Percentiles rank a stretch among this genome's conserved stretches.
Evolutionary conservation across 1,284 basidiomycete species (phyloP).

Genomic region (Rhodotorula sp.): DNA sequence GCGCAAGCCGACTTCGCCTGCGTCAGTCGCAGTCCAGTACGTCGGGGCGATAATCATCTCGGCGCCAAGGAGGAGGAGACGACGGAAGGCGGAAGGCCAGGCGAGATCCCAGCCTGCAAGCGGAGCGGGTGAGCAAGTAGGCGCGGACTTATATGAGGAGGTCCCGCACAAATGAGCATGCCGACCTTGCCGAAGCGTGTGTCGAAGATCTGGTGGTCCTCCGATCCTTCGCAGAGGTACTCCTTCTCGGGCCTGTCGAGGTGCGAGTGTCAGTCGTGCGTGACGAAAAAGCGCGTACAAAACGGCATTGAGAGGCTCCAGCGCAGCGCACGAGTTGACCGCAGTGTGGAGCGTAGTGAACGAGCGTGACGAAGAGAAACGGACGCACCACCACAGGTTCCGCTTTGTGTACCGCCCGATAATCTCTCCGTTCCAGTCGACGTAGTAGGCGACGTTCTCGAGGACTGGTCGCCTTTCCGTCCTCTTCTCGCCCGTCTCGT

Average conservation of each 20-base stretch:
- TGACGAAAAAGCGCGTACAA: not conserved
- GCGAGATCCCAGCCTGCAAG: constrained; percentile 40
- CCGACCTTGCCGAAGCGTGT: constrained; percentile 38
- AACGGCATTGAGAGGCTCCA: no score
- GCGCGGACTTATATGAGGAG: not conserved
- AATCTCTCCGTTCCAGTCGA: constrained; percentile 36
- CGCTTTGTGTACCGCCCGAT: constrained; percentile 39
- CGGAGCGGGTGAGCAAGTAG: no score
- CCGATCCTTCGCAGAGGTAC: constrained; percentile 37
- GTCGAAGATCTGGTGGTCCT: constrained; percentile 41
- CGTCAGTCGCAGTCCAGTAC: constrained; percentile 31
- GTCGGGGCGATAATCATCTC: constrained; percentile 25
- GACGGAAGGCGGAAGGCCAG: constrained; percentile 39
- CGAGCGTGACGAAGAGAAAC: not conserved
- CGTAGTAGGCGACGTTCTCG: constrained; percentile 40
- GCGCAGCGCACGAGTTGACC: no score
- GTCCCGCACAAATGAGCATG: constrained; percentile 37
- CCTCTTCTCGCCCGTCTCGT: constrained; percentile 21
- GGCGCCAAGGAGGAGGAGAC: constrained; percentile 31
- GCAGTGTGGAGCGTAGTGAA: not conserved
- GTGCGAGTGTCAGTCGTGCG: not conserved
- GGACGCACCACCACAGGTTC: constrained; percentile 37
- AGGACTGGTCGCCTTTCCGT: constrained; percentile 8
- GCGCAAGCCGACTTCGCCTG: constrained; percentile 9
- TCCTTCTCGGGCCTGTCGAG: constrained; percentile 41